Percentiles rank a stretch among this genome's conserved stretches.
These are phyloP conservation scores for Solanum hybrid DNA, from an alignment of 305 asterid species.

Conservation along the genomic window DNA sequence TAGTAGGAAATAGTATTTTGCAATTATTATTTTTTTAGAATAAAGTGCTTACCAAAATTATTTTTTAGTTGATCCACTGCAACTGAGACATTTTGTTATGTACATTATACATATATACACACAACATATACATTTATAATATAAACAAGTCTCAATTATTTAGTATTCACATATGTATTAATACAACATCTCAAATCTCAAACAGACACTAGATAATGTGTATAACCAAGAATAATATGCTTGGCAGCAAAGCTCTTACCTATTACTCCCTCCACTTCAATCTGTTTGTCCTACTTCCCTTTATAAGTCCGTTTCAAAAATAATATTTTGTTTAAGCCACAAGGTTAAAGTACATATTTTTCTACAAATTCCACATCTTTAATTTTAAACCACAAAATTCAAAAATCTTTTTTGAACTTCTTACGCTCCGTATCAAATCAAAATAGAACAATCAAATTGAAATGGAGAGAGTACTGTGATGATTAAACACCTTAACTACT, in stretches of 20 bases:
- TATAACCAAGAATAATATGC: neutral
- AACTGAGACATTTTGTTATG: neutral
- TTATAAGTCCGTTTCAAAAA: neutral
- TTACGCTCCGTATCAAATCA: neutral
- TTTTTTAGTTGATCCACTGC: neutral
- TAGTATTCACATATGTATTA: no score
- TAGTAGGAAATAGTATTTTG: neutral
- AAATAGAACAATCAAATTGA: neutral
- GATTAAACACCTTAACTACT: neutral
- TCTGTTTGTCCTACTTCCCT: neutral
- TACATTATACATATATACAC: no score
- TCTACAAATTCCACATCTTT: neutral
- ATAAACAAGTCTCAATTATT: no score
- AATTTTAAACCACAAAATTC: neutral
- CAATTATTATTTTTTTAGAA: neutral
- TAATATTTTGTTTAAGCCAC: neutral
- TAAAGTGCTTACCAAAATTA: neutral
- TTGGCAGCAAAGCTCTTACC: neutral
- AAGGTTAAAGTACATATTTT: neutral
- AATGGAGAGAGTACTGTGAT: neutral
- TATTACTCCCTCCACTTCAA: neutral
- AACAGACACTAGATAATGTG: neutral
- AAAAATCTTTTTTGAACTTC: neutral
- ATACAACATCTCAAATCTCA: neutral
- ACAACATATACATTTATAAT: no score